Evolutionary conservation across 1,284 basidiomycete genomes (phyloP).

Genomic region (Fomitiporia mediterranea): DNA sequence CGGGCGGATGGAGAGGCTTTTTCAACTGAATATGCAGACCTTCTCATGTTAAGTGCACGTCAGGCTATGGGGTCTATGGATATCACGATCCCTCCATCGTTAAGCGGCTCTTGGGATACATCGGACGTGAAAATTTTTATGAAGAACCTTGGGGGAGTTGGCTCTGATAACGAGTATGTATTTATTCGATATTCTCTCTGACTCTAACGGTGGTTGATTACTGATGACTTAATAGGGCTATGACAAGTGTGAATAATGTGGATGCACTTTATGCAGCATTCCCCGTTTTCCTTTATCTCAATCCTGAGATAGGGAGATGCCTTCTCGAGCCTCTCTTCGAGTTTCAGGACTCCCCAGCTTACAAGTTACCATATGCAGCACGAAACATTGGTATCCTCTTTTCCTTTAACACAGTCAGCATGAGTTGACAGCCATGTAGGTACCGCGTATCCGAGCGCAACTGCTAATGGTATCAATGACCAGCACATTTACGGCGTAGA

Average conservation of each 20-base stretch:
- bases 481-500: conserved; percentile 26
- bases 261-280: conserved; percentile 45
- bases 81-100: conserved; percentile 29
- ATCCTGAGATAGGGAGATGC: conserved; percentile 35
- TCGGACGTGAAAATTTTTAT: conserved; percentile 23
- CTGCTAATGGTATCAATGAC: not conserved
- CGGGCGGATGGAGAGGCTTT: conserved; percentile 27
- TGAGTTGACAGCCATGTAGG: too few species aligned
- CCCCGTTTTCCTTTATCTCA: conserved; percentile 44
- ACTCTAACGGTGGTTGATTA: not conserved
- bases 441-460: conserved; percentile 6
- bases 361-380: conserved; percentile 33
- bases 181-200: not conserved
- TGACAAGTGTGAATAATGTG: conserved; percentile 38
- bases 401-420: too few species aligned
- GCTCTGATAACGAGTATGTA: conserved; percentile 3
- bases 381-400: conserved; percentile 45
- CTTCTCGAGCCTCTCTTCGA: conserved; percentile 43
- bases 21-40: conserved; percentile 34
- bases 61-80: conserved; percentile 39
- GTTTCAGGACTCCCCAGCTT: conserved; percentile 32
- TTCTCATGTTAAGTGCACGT: conserved; percentile 36
- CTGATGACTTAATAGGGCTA: conserved; percentile 2
- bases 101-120: conserved; percentile 27
- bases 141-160: conserved; percentile 16